phyloP scores from a whole-genome alignment of 2,329 filamentous ascomycete genomes.

The Fusarium transvaalense region DNA sequence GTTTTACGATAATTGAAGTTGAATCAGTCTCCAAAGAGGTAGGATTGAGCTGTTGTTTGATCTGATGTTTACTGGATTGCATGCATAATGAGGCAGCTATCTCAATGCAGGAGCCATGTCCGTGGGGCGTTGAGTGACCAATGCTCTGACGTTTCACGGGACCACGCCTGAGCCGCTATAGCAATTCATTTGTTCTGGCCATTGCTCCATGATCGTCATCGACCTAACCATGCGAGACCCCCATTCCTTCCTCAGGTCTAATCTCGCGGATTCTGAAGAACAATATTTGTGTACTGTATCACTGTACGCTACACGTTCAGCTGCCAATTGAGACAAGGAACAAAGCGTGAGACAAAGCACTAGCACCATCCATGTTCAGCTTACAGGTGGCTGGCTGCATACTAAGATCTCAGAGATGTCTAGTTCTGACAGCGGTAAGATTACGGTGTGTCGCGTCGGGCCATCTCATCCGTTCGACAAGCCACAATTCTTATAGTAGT shows the following conservation, averaged over 20 bases:
- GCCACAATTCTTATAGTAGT: background rate
- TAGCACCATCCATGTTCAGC: background rate
- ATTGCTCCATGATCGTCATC: background rate
- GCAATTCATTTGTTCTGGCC: background rate
- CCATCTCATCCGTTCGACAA: background rate
- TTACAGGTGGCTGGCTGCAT: background rate
- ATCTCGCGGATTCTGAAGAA: background rate
- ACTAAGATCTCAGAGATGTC: background rate
- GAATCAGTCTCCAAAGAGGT: background rate
- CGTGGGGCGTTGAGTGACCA: background rate
- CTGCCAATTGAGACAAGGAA: background rate
- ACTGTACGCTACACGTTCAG: conserved; percentile 3
- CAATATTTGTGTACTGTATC: background rate
- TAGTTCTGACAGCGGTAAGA: background rate
- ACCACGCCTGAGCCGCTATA: rapidly evolving
- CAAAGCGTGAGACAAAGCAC: background rate
- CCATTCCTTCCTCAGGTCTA: too few relatives aligned
- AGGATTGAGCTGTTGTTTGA: background rate
- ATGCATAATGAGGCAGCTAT: background rate
- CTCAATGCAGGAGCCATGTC: background rate
- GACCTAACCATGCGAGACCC: background rate
- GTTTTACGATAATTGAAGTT: background rate
- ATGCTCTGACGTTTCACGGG: background rate
- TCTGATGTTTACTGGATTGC: background rate
- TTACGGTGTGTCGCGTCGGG: background rate